Evolutionary conservation across 495 filamentous ascomycete species (phyloP), one percentile per base, ranked within the genome.

Genomic region (Coniosporium apollinis): DNA sequence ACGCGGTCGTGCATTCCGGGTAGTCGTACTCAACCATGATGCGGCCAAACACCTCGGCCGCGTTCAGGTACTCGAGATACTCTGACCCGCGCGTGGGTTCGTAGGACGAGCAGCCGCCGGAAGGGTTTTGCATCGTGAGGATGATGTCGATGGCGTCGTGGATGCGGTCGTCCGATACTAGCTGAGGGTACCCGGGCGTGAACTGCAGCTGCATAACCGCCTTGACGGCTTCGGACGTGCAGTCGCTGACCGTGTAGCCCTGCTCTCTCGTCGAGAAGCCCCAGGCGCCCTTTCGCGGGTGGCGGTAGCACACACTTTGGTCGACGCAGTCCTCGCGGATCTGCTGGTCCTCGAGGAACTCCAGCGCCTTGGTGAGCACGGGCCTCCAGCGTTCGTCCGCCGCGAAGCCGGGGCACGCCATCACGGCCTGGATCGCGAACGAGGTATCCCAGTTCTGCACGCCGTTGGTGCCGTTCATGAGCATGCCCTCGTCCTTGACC

Each of bases 1-100:
- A 81, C 2, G 89, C 86, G 2, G 91, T 94, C 1, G 89, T 96
- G 57, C 91, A 97, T 52, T 97, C 89, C 0, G 87, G 86, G 45
- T 96, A 93, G 48, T 93, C 84, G 53, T 96, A 97, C 42, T 93
- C 83, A 24, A 96, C 76, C 89, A 97, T 96, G 54, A 97, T 96
- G 9, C 75, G 69, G 11, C 86, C 91, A 50, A 97, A 97, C 0
- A 97, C 87, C 50, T 96, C 91, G 11, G 89, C 91, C 2, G 84
- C 87, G 50, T 97, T 97, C 3, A 97, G 65, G 47, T 70, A 65
- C 49, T 97, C 89, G 22, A 96, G 48, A 54, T 69, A 70, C 33
- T 77, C 61, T 1, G 80, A 77, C 1, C 74, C 87, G 3, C 89
- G 74, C 2, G 70, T 75, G 1, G 74, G 72, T 44, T 97, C 89